These are phyloP conservation scores for Juglanconis sp. DNA, from an alignment of 2,329 filamentous ascomycete genomes.

Conservation along the genomic window DNA sequence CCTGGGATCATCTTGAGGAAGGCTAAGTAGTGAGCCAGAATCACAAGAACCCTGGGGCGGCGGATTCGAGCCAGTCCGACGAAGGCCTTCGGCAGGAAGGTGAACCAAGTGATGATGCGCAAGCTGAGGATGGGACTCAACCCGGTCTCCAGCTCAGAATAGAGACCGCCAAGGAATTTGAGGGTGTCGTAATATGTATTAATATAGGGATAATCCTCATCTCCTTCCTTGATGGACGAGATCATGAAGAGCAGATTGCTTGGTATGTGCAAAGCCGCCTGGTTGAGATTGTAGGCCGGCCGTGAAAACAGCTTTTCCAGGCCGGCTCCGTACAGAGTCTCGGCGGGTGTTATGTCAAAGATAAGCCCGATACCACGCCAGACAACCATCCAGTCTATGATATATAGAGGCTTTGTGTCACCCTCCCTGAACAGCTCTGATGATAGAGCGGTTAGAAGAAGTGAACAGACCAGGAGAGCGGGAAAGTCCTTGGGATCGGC, in stretches of 20 bases:
- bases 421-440: slow-evolving; percentile 50
- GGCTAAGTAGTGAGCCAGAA: slow-evolving; percentile 50
- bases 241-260: slow-evolving; percentile 49
- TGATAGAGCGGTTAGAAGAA: slow-evolving; percentile 49
- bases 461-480: slow-evolving; percentile 49
- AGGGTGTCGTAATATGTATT: slow-evolving; percentile 44
- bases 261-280: slow-evolving; percentile 40
- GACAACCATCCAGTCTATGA: slow-evolving; percentile 54
- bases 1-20: slow-evolving; percentile 41
- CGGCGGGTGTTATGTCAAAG: slow-evolving; percentile 35
- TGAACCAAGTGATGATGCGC: slow-evolving; percentile 52
- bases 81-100: slow-evolving; percentile 44
- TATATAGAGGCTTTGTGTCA: slow-evolving; percentile 42
- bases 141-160: slow-evolving; percentile 44
- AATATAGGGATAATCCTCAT: slow-evolving; percentile 38
- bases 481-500: slow-evolving; percentile 44
- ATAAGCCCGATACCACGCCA: slow-evolving; percentile 54
- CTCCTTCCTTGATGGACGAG: slow-evolving; percentile 38
- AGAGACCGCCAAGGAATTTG: slow-evolving; percentile 50
- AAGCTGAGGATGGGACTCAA: slow-evolving; percentile 43
- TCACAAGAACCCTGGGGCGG: slow-evolving; percentile 46
- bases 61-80: slow-evolving; percentile 39
- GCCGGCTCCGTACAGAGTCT: slow-evolving; percentile 36
- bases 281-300: slow-evolving; percentile 45
- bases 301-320: slow-evolving; percentile 47